Evolutionary conservation across 768 basidiomycete genomes (phyloP), one percentile per base, ranked within the genome.

Genomic region (Leccinum broughii): DNA sequence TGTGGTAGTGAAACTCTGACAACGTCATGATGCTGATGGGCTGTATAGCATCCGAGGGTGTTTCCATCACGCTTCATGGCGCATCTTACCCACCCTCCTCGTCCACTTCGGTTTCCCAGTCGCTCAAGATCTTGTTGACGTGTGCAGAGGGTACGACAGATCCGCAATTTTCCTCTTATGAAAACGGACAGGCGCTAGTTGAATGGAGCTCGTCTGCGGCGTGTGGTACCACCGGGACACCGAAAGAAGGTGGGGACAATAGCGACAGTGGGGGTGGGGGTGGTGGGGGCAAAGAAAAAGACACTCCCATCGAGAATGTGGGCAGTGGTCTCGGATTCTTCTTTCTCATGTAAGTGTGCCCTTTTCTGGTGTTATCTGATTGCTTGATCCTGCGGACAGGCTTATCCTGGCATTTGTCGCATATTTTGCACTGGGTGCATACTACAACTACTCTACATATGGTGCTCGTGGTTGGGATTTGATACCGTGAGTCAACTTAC

Each of bases 291-390:
- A 60, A 61, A n/a, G 70, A 59, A 55, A 68, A 48, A 62, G 61
- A 70, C 30, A 68, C 72, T 37, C 70, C 78, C 3, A 72, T 75
- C 46, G 75, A 80, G 63, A 75, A 66, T 53, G 81, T 84, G 26
- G 89, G 87, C 4, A 91, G 87, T 72, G 90, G 88, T 24, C 77
- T 95, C n/a, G 89, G 91, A 3, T 93, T 90, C 83, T 94, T 95
- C 78, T 90, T 95, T 79, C 78, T 93, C 32, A 78, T 93, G 92
- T 90, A 72, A 72, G 90, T 72, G 8, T 17, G 5, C n/a, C n/a
- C 3, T 46, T 57, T 13, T 46, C 10, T 32, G 55, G 59, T 34
- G 55, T 57, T 59, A 6, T 56, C 46, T 52, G 55, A 60, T 65
- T 52, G 57, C 35, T 57, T 46, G 41, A 59, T 64, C 90, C 87